Evolutionary conservation across 768 basidiomycete genomes (phyloP), one percentile per base, ranked within the genome.

Genomic region (Amanita inopinata): DNA sequence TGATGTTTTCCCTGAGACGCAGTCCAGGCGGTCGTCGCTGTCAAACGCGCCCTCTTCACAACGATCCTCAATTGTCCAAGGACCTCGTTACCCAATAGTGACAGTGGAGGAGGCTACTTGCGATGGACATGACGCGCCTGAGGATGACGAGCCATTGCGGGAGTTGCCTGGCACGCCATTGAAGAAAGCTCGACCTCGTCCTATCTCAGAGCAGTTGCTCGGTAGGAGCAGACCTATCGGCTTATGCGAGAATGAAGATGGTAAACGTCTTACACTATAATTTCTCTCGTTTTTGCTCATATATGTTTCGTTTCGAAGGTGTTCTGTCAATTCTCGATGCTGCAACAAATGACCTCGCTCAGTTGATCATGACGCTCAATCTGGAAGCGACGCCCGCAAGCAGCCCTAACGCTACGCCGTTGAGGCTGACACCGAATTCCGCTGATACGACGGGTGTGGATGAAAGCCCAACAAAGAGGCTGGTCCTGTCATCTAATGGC

Each of bases 361-460:
- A 75, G 43, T 63, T 90, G 3, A 84, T 90, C 56, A 83, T 80
- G 48, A 72, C 73, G n/a, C 67, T 90, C n/a, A 83, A 88, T 49
- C 65, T 90, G 3, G 77, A 86, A 54, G 83, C 83, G 3, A 89
- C 87, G 0, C 86, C 85, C 0, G 65, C 67, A 2, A 69, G 56
- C 4, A 74, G 70, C 1, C 66, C 71, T 1, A 70, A 74, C 24
- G 46, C 62, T 39, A 67, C 73, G 1, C 73, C 76, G 2, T 59
- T 69, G 17, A 59, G 61, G 18, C 62, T 59, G 23, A 66, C 68
- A 0, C 59, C 63, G 8, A 46, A 51, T 6, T 51, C 56, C 8
- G 36, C 45, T 24, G 20, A 45, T 19, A 44, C 45, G 33, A 40
- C 37, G 31, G 41, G 12, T 12, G 46, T 54, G 14, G 28, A 44